These are phyloP conservation scores for Leishmania martiniquensis DNA, from an alignment of 208 protist species.

Conservation along the genomic window DNA sequence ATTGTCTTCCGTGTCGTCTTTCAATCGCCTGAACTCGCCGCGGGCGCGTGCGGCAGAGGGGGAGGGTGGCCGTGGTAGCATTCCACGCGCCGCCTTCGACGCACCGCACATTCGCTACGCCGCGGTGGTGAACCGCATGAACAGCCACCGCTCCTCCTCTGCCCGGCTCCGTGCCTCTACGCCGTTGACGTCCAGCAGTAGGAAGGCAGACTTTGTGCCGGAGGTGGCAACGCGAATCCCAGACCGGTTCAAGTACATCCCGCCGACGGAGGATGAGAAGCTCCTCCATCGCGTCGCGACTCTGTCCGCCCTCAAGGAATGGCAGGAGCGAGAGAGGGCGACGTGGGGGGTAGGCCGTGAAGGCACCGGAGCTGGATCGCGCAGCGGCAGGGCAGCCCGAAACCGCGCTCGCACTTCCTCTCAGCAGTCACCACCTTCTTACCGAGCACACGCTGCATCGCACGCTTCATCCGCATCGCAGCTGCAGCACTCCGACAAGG, in stretches of 20 bases:
- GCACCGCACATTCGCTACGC: conserved; percentile 35
- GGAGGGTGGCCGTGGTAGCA: conserved; percentile 17
- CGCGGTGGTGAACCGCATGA: conserved; percentile 21
- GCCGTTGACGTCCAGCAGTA: conserved; percentile 5
- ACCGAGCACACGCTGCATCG: neutral
- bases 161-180: conserved; percentile 5
- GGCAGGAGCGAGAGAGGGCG: conserved; percentile 24
- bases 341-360: neutral
- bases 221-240: conserved; percentile 42
- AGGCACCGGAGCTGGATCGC: neutral
- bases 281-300: conserved; percentile 22
- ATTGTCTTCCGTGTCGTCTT: conserved; percentile 3
- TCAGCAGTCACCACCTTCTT: conserved; percentile 2
- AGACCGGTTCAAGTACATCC: conserved; percentile 60
- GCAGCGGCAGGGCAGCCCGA: conserved; percentile 11
- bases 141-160: conserved; percentile 9
- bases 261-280: conserved; percentile 35
- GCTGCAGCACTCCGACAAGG: neutral
- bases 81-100: conserved; percentile 28
- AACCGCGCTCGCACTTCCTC: conserved; percentile 7
- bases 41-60: conserved; percentile 15
- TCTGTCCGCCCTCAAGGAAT: conserved; percentile 24
- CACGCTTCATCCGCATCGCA: conserved; percentile 1
- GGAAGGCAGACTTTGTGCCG: conserved; percentile 1
- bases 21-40: conserved; percentile 19